These are phyloP conservation scores for Thraustochytrium aureum DNA, from an alignment of 352 stramenopile genomes.

Conservation along the genomic window DNA sequence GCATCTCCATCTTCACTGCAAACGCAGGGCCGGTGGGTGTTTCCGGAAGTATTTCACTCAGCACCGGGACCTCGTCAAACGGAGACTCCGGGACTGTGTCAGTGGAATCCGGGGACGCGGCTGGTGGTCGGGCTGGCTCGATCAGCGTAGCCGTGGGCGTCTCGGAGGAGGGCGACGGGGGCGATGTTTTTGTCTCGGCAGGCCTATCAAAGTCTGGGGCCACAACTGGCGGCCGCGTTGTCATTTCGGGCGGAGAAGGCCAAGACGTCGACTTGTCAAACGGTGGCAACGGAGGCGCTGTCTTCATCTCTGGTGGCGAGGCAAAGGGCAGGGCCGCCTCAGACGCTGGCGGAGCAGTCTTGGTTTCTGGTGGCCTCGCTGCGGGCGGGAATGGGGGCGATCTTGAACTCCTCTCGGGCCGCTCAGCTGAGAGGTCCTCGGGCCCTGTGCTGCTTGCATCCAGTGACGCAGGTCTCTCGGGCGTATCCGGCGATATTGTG, in stretches of 20 bases:
- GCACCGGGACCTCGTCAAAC: constrained; percentile 64
- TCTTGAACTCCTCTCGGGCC: constrained; percentile 57
- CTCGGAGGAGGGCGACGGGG: constrained; percentile 64
- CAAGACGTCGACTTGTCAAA: constrained; percentile 58
- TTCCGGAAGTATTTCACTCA: constrained; percentile 70
- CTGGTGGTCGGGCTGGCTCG: constrained; percentile 65
- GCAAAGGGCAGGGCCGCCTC: constrained; percentile 59
- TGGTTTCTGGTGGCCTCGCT: constrained; percentile 63
- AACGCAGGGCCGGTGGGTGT: constrained; percentile 62
- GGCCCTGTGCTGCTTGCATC: constrained; percentile 35
- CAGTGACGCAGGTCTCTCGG: constrained; percentile 12
- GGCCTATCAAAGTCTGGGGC: constrained; percentile 59
- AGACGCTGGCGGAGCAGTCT: constrained; percentile 56
- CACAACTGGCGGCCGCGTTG: constrained; percentile 61
- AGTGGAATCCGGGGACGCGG: constrained; percentile 65
- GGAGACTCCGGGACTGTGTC: constrained; percentile 63
- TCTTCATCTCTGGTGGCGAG: constrained; percentile 55
- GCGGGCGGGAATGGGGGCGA: constrained; percentile 49
- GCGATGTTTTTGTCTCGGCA: constrained; percentile 62
- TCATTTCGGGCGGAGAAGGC: constrained; percentile 57
- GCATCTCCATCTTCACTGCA: constrained; percentile 53
- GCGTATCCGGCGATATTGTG: constrained; percentile 33
- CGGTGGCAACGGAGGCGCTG: constrained; percentile 45
- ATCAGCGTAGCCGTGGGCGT: constrained; percentile 65
- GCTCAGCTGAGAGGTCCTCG: constrained; percentile 53